Evolutionary conservation across 225 moss, liverwort and hornwort genomes (phyloP).

Genomic region (Physcomitrellopsis africana): DNA sequence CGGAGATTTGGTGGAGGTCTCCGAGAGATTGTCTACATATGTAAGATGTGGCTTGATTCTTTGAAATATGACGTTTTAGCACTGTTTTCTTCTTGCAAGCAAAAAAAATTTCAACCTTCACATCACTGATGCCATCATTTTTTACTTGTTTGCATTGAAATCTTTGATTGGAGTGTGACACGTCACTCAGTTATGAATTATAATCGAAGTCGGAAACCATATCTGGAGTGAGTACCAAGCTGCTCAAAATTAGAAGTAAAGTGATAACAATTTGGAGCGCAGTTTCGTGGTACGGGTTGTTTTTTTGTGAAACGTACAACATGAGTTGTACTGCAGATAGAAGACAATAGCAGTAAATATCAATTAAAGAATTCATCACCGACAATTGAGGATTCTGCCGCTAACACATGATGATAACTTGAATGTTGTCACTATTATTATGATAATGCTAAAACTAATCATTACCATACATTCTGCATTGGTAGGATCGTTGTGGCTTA

Average conservation of each 20-base stretch:
- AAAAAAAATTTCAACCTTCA: neutral
- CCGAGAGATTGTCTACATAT: neutral
- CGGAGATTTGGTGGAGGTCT: neutral
- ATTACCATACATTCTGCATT: no score
- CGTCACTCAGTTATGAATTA: neutral
- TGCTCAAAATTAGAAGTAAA: neutral
- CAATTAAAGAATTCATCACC: no score
- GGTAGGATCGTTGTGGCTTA: no score
- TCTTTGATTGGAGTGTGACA: neutral
- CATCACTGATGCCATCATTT: neutral
- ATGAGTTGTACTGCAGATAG: no score
- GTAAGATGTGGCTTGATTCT: conserved; percentile 5
- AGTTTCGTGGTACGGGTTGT: no score
- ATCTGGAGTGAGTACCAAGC: conserved; percentile 6
- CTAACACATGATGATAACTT: no score
- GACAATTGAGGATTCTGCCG: no score
- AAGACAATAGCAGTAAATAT: no score
- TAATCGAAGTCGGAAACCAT: neutral
- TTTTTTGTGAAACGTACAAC: no score
- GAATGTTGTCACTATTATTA: no score
- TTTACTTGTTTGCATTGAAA: neutral
- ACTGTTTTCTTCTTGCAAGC: neutral
- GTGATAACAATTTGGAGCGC: no score
- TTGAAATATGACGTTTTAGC: neutral
- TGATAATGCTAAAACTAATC: no score